Evolutionary conservation across 2,329 filamentous ascomycete species (phyloP).

Genomic region (Cladosporium sp.): DNA sequence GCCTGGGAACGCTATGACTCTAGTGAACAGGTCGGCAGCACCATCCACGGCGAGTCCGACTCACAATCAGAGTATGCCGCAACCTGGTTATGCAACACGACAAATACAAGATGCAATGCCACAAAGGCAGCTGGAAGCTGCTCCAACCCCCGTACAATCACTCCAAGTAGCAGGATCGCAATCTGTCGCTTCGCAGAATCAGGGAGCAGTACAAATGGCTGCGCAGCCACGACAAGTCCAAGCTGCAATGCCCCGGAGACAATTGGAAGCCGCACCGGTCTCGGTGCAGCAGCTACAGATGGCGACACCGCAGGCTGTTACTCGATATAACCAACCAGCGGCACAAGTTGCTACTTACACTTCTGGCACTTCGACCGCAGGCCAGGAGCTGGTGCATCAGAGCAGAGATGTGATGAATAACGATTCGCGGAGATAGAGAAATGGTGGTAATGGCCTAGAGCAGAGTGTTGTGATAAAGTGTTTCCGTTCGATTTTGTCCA

Average conservation of each 20-base stretch:
- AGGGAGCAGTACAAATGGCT: neutral
- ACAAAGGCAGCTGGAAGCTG: neutral
- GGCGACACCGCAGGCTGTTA: too few species aligned
- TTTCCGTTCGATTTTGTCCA: neutral
- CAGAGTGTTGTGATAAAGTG: too few species aligned
- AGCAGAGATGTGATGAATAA: neutral
- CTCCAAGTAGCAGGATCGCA: too few species aligned
- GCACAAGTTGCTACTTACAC: neutral
- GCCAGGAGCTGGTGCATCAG: slow-evolving; percentile 1
- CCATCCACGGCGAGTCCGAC: too few species aligned
- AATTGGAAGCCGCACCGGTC: neutral
- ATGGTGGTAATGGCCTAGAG: neutral
- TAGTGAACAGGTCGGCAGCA: too few species aligned
- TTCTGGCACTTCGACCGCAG: neutral
- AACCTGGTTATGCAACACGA: too few species aligned
- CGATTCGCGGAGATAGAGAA: neutral
- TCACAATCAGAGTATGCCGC: too few species aligned
- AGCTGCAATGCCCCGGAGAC: neutral
- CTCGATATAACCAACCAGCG: too few species aligned
- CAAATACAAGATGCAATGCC: neutral
- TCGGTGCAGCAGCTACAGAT: too few species aligned
- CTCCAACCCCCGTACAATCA: too few species aligned
- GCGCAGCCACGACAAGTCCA: neutral
- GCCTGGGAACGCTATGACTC: too few species aligned
- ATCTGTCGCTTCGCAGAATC: too few species aligned